Evolutionary conservation across 495 filamentous ascomycete genomes (phyloP), one percentile per base, ranked within the genome.

Genomic region (Penicillium alfredii): DNA sequence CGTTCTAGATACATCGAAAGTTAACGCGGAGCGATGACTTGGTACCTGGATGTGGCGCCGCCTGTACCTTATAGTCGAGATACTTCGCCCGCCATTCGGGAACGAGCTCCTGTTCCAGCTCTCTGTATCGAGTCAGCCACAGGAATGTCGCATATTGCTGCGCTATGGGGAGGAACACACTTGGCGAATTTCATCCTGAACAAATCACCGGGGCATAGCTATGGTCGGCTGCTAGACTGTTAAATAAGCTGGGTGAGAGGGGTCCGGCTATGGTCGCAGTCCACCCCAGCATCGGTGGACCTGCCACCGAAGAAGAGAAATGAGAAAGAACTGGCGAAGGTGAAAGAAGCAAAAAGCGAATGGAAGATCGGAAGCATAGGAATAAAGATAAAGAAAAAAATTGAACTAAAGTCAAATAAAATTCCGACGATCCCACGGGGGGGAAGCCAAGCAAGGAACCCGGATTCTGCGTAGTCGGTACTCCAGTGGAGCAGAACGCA

Each of bases 1-100:
- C 88, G n/a, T 45, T 44, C 75, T 81, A 42, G 11, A 42, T 8
- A 13, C 17, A 10, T n/a, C n/a, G n/a, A n/a, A n/a, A n/a, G n/a
- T n/a, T n/a, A n/a, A n/a, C n/a, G n/a, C n/a, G n/a, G n/a, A n/a
- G n/a, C n/a, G n/a, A n/a, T n/a, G n/a, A n/a, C n/a, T n/a, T n/a
- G n/a, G n/a, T n/a, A n/a, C n/a, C n/a, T n/a, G n/a, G n/a, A n/a
- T n/a, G 27, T 26, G 34, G 15, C 18, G 13, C 13, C 12, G 37
- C 19, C n/a, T 19, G 8, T 29, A 78, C 82, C 72, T 88, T 93
- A 69, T 95, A 95, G 64, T 94, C 78, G 39, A 95, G 72, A 62
- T 94, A 95, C 60, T 94, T 93, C 45, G 76, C 78, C 47, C 82
- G 76, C 88, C 88, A 95, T 73, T 95, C 88, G 68, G 88, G 86